A percentile compares a stretch with the other conserved stretches of the same genome.
These are phyloP conservation scores for Phaeosphaeria sp. DNA, from an alignment of 2,329 filamentous ascomycete genomes.

Conservation along the genomic window DNA sequence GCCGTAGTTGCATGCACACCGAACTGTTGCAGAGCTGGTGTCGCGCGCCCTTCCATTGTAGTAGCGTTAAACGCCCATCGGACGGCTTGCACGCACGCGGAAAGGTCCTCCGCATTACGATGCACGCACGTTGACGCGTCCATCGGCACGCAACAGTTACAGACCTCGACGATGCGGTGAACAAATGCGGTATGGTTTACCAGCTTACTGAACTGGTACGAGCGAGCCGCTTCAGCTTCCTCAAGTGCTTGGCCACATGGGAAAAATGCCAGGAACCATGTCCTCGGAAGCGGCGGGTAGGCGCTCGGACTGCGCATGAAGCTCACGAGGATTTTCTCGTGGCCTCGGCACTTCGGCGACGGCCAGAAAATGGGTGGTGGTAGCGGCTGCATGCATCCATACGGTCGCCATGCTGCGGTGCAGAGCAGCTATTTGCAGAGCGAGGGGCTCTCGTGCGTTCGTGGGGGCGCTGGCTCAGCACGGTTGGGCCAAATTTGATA, in stretches of 20 bases:
- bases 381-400: background rate
- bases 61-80: background rate
- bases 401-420: background rate
- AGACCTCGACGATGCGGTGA: background rate
- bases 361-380: background rate
- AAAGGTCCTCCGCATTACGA: background rate
- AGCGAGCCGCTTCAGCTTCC: conserved; percentile 2
- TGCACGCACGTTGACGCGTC: background rate
- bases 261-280: conserved; percentile 8
- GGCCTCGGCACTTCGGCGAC: conserved; percentile 6
- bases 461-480: background rate
- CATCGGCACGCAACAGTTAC: background rate
- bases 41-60: background rate
- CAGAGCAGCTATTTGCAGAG: background rate
- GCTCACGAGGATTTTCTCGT: conserved; percentile 5
- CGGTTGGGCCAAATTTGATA: background rate
- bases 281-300: conserved; percentile 6
- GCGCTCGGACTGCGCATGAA: background rate
- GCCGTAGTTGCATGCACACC: background rate
- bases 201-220: background rate
- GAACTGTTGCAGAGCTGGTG: background rate
- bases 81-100: background rate
- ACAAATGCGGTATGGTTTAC: background rate
- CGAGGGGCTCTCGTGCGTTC: background rate
- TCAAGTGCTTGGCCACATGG: conserved; percentile 10